Evolutionary conservation across 352 stramenopile species (phyloP).

Genomic region (Globisporangium alternatum): DNA sequence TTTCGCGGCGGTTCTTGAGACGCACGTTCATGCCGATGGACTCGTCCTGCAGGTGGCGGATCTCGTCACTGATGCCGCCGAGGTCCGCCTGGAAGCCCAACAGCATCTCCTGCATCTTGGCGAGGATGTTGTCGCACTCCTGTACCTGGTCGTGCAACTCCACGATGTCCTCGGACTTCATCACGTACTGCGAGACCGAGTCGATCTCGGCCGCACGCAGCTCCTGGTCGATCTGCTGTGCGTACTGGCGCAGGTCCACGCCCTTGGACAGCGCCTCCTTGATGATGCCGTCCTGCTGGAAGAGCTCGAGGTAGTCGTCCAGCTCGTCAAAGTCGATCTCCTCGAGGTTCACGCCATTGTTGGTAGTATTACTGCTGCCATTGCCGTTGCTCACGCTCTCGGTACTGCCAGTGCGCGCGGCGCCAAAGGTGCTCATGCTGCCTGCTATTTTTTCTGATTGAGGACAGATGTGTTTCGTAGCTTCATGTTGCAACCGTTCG

Average conservation of each 20-base stretch:
- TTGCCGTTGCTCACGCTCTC: conserved; percentile 4
- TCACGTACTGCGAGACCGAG: conserved; percentile 85
- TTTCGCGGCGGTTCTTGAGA: conserved; percentile 93
- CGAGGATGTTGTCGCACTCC: conserved; percentile 95
- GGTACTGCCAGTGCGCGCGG: neutral
- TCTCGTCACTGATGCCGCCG: conserved; percentile 96
- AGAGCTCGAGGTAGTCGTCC: conserved; percentile 93
- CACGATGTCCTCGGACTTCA: conserved; percentile 88
- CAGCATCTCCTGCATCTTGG: conserved; percentile 97
- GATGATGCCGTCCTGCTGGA: conserved; percentile 92
- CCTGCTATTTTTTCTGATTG: neutral
- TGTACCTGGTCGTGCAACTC: conserved; percentile 93
- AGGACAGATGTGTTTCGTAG: neutral
- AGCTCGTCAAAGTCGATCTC: conserved; percentile 94
- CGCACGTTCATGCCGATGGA: conserved; percentile 92
- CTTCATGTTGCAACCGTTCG: conserved; percentile 6
- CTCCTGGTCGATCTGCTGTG: conserved; percentile 88
- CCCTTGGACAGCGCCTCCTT: conserved; percentile 89
- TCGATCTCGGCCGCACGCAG: conserved; percentile 82
- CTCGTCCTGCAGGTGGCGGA: conserved; percentile 96
- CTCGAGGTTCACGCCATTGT: conserved; percentile 55
- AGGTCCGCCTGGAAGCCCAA: conserved; percentile 98
- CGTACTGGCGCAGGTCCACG: conserved; percentile 90
- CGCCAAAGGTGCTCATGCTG: conserved; percentile 5
- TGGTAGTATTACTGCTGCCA: neutral